phyloP scores from a whole-genome alignment of 2,329 filamentous ascomycete genomes.

The Hypoxylon sp. region DNA sequence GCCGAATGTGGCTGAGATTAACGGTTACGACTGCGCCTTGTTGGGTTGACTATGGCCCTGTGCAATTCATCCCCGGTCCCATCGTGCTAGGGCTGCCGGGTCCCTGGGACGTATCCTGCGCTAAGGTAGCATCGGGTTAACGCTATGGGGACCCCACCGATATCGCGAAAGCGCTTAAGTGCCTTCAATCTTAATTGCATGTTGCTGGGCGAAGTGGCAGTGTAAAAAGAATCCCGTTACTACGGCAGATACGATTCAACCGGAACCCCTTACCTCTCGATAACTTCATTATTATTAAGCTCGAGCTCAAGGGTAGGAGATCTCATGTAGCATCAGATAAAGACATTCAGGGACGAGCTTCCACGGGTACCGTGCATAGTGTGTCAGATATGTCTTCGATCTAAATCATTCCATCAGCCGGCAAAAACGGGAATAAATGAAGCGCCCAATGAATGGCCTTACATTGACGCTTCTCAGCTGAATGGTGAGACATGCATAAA shows the following conservation, averaged over 20 bases:
- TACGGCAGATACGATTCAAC: not conserved
- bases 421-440: slow-evolving; percentile 10
- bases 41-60: slow-evolving; percentile 10
- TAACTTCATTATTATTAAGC: not conserved
- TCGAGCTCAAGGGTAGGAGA: not conserved
- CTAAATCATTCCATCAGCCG: slow-evolving; percentile 17
- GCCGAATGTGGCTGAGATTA: slow-evolving; percentile 30
- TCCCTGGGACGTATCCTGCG: slow-evolving; percentile 33
- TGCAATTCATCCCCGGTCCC: slow-evolving; percentile 10
- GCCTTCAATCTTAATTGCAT: slow-evolving; percentile 1
- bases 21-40: slow-evolving; percentile 34
- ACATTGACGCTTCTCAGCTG: slow-evolving; percentile 22
- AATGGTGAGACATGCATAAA: slow-evolving; percentile 37
- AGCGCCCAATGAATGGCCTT: slow-evolving; percentile 19
- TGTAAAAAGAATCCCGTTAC: slow-evolving; percentile 4
- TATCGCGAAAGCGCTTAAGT: slow-evolving; percentile 33
- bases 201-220: slow-evolving; percentile 15
- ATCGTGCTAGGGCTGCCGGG: slow-evolving; percentile 36
- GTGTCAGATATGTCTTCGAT: slow-evolving; percentile 37
- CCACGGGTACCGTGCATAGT: slow-evolving; percentile 8
- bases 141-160: slow-evolving; percentile 18
- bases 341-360: slow-evolving; percentile 23
- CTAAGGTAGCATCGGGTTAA: slow-evolving; percentile 35
- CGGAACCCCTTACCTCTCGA: not conserved
- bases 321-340: not conserved